Base-by-base conservation (phyloP, 2,329 filamentous ascomycete genomes). In the Pezicula neosporulosa region DNA sequence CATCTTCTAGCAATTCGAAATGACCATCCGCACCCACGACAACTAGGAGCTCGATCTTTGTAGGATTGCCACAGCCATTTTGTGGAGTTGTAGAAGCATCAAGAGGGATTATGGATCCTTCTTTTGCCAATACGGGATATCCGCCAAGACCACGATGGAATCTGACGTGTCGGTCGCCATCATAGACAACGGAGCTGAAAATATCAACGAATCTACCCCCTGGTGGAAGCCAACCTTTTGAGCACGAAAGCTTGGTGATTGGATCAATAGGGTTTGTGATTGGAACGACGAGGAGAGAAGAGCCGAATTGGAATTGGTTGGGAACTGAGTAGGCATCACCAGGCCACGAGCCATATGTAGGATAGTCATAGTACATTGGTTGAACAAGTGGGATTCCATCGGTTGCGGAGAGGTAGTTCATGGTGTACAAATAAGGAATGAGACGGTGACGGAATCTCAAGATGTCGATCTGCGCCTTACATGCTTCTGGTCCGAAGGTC, bases 311-410 rank as follows among this genome's bases (percentile, higher is more conserved):
- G 62, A 78, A 86, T 61, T 85, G 72, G 56, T 83, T 85, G 0
- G 75, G 76, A 0, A 78, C 71, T 1, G 64, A 58, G 63, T 86
- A 86, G 0, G 82, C 80, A 51, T 78, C 75, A 1, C 79, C 72
- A 0, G 63, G 60, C 30, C 30, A 33, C 9, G 30, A 33, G 30
- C 30, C 30, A 33, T 33, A 33, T 1, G 74, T 69, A 0, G 79
- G 77, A 54, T 78, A 77, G 41, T 73, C 71, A 82, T 82, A 86
- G 68, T 86, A 86, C 69, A 86, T 72, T 1, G 83, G 83, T 61
- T 81, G 77, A 1, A 85, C 65, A 2, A 86, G 63, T 0, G 82
- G 81, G 46, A 77, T 70, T 39, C 73, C 72, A 1, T 75, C 59
- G 1, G 64, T 64, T 0, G 72, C 70, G 1, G 72, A 72, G 9